phyloP scores from a whole-genome alignment of 495 filamentous ascomycete genomes.

The Lophium mytilinum region DNA sequence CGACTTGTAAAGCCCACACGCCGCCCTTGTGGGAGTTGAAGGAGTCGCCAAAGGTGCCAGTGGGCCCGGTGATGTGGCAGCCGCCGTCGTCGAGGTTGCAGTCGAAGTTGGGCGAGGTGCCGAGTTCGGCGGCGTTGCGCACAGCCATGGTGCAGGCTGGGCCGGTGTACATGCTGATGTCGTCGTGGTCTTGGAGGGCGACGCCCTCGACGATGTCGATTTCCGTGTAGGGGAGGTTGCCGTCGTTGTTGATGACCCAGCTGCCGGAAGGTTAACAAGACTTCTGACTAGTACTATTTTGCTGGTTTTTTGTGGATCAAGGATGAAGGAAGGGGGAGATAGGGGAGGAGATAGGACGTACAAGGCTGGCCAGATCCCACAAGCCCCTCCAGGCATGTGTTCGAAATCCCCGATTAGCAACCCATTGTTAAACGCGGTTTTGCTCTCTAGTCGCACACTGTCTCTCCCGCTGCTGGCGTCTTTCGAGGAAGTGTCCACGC shows the following conservation, averaged over 20 bases:
- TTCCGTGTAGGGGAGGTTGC: slow-evolving; percentile 24
- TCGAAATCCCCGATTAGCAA: slow-evolving; percentile 29
- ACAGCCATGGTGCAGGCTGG: slow-evolving; percentile 29
- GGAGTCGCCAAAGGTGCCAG: slow-evolving; percentile 9
- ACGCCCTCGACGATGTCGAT: slow-evolving; percentile 82
- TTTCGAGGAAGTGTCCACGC: slow-evolving; percentile 22
- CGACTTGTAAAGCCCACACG: slow-evolving; percentile 74
- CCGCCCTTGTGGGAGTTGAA: slow-evolving; percentile 45
- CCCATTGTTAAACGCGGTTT: slow-evolving; percentile 24
- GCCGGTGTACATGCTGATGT: slow-evolving; percentile 66
- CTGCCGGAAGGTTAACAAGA: background rate
- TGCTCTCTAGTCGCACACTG: slow-evolving; percentile 25
- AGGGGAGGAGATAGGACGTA: background rate
- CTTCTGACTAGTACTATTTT: slow-evolving; percentile 37
- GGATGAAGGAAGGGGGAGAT: slow-evolving; percentile 26
- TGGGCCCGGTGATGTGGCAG: slow-evolving; percentile 40
- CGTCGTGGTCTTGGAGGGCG: slow-evolving; percentile 54
- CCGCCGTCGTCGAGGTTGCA: slow-evolving; percentile 37
- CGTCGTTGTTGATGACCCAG: slow-evolving; percentile 1
- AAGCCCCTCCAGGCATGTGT: slow-evolving; percentile 28
- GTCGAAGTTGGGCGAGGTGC: background rate
- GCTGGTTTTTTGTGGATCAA: slow-evolving; percentile 57
- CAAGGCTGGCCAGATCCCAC: slow-evolving; percentile 24
- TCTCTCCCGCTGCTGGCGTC: slow-evolving; percentile 17
- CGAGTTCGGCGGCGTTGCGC: slow-evolving; percentile 12